phyloP scores from a whole-genome alignment of 176 grass and related monocot species.

The Melocanna baccifera region DNA sequence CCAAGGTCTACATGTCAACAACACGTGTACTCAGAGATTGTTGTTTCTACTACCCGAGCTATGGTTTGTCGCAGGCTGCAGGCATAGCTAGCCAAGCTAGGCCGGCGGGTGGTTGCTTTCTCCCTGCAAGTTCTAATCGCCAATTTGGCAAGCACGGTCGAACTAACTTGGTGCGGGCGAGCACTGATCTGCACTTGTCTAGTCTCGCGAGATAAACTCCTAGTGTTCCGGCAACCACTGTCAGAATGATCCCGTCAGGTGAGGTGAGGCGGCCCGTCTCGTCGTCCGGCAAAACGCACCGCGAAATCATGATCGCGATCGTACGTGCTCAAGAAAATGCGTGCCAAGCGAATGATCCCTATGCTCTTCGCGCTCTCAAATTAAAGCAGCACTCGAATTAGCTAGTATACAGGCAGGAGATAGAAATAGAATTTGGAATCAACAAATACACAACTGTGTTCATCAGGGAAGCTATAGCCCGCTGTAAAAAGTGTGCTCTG shows the following conservation, averaged over 20 bases:
- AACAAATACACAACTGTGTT: background rate
- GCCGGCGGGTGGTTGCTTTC: background rate
- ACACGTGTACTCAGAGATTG: background rate
- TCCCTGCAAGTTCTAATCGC: background rate
- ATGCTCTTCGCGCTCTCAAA: background rate
- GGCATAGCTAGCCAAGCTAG: background rate
- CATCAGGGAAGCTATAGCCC: background rate
- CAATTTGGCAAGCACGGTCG: background rate
- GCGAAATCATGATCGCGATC: slow-evolving; percentile 28
- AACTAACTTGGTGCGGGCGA: background rate
- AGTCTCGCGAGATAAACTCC: background rate
- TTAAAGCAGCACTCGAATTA: background rate
- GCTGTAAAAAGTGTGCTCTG: background rate
- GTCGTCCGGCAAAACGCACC: background rate
- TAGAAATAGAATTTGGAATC: background rate
- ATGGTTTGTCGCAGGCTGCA: background rate
- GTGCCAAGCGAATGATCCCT: background rate
- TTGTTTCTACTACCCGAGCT: background rate
- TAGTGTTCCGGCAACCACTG: slow-evolving; percentile 35
- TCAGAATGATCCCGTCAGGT: slow-evolving; percentile 27
- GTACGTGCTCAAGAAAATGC: background rate
- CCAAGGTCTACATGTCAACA: background rate
- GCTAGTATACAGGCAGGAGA: background rate
- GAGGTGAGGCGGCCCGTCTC: background rate
- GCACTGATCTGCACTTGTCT: background rate